Evolutionary conservation across 306 rosid genomes (phyloP), one percentile per base, ranked within the genome.

Genomic region (Ammopiptanthus mongolicus): DNA sequence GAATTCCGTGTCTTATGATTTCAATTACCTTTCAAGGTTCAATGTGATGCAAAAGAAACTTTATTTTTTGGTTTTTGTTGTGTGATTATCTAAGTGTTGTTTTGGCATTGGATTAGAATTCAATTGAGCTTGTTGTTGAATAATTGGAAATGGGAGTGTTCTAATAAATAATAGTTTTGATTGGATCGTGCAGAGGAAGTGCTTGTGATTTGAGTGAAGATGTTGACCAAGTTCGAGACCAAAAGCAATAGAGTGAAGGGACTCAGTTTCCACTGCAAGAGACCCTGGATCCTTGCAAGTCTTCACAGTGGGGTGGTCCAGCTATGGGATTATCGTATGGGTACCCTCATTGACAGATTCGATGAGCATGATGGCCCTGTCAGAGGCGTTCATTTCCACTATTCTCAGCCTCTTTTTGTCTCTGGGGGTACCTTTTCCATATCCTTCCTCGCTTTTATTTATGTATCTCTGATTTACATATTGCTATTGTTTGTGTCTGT

Each of bases 271-370:
- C 98, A 94, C 75, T 87, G 77, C 65, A 94, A 94, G 86, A 86
- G 98, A 80, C 98, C 98, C 0, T 94, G 98, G 98, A 87, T 94
- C 88, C 93, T 94, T 23, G 97, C 98, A 57, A 94, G 98, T 90
- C 98, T 94, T 73, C 98, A 94, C 87, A 91, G 97, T 63, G 98
- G 98, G n/a, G 98, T 94, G 89, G 84, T 94, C 88, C 98, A 94
- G 87, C 90, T 94, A 78, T 94, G 98, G 98, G 98, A 94, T 57
- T 94, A 94, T 56, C 94, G 98, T 17, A 94, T 94, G 98, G 98
- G 98, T 3, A 91, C 98, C 29, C 88, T 94, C 29, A 94, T 94
- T 79, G 98, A 94, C 74, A 83, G 90, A 71, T 94, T 94, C 59
- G 98, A 94, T 10, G 98, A 91, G 86, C 98, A 94, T n/a, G 98